Base-by-base conservation (phyloP, 306 rosid species). In the Astragalus membranaceus region DNA sequence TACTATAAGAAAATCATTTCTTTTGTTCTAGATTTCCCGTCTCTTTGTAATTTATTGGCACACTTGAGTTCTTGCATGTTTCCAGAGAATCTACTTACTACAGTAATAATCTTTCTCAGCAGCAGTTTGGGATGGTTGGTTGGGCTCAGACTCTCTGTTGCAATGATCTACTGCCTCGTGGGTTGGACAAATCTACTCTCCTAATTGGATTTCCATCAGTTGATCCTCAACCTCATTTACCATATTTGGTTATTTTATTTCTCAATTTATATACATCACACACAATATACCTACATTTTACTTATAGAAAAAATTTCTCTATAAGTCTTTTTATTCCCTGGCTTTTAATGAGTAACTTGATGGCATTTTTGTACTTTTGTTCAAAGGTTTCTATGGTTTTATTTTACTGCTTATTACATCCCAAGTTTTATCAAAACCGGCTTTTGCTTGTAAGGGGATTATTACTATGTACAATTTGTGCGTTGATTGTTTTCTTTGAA, bases 381-480 rank as follows among this genome's bases (percentile, higher is more conserved):
- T 48, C 32, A 78, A 71, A 47, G 41, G 47, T 72, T 59, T 57
- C 51, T 78, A 47, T 58, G 75, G 59, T 72, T 78, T 72, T 58
- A 65, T 49, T 73, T 72, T 58, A 66, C 61, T 23, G 33, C 67
- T 55, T 57, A 50, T 35, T 37, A 12, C 74, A 52, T 68, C 89
- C 76, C 64, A 43, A 62, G 85, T 84, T n/a, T 82, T 78, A 10
- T 84, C 44, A 77, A 82, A 89, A 78, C 87, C 76, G 37, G 42
- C 65, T 32, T 84, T 77, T 69, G 5, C 69, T 76, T 47, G 6
- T 75, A 71, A 67, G 42, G 54, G 75, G 67, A 49, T 55, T 14
- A 41, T 49, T 15, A 68, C 70, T 17, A 33, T 58, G 69, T 67
- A 44, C 60, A 61, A 52, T 43, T 66, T 56, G 41, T 41, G 35